Evolutionary conservation across 1,284 basidiomycete genomes (phyloP), one percentile per base, ranked within the genome.

Genomic region (Wallemia hederae): DNA sequence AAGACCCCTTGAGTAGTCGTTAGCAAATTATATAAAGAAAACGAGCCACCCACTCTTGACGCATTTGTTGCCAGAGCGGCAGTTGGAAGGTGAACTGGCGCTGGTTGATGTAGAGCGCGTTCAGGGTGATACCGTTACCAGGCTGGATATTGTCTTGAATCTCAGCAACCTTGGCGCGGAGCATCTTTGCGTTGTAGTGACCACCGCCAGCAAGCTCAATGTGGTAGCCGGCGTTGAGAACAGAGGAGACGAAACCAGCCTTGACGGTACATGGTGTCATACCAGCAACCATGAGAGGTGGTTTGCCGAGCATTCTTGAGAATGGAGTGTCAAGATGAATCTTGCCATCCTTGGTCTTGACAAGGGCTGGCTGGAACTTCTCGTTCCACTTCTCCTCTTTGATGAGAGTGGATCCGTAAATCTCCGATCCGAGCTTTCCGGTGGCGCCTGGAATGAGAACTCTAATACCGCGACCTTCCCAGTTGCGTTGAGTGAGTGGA

Each of bases 231-330:
- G 92, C 91, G 66, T 85, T 80, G 66, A 96, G 81, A 34, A 92
- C 79, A 5, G 92, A 90, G 62, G 82, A 80, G 65, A 94, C 89
- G 70, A 94, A 89, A 55, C 87, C 87, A 59, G 83, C 83, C 68
- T 89, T 83, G 64, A 96, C 90, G 24, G 90, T 96, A 0, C 82
- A 83, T 0, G 90, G 90, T 0, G 90, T 94, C 94, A 98, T 98
- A 65, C 92, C 94, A 59, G 89, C 89, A 58, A 98, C 89, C 90
- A 96, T 97, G 71, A 98, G 83, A 22, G 92, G 92, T 1, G 92
- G 81, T 74, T 96, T 96, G 66, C 89, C 88, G 33, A 97, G 74
- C 59, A 97, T 78, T 64, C 92, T 85, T 61, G 91, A 94, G 77
- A 94, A 92, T 3, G 89, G 84, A 0, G 92, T 97, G 71, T 98